Evolutionary conservation across 805 yeast species (phyloP).

Genomic region (Pichia deserticola): DNA sequence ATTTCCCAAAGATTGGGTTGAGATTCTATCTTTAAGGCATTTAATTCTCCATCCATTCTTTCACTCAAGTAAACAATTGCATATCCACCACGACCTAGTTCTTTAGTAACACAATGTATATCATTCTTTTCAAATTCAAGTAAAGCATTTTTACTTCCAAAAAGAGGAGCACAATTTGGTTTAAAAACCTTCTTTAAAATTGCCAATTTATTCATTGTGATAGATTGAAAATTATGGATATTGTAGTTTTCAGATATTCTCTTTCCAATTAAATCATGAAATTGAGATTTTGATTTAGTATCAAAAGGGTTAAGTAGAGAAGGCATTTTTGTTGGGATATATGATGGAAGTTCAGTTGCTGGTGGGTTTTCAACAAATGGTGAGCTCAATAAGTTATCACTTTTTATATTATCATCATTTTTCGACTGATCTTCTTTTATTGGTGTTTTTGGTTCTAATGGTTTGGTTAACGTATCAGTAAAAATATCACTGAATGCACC

Average conservation of each 20-base stretch:
- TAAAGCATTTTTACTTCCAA: conserved; percentile 33
- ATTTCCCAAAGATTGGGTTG: conserved; percentile 78
- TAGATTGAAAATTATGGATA: conserved; percentile 13
- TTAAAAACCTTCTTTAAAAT: conserved; percentile 16
- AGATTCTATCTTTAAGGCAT: conserved; percentile 66
- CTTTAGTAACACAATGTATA: conserved; percentile 40
- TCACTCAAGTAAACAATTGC: conserved; percentile 73
- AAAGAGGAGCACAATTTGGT: conserved; percentile 16
- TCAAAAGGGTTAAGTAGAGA: conserved; percentile 35
- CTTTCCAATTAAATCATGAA: background rate
- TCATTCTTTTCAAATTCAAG: conserved; percentile 35
- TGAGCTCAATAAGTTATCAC: conserved; percentile 32
- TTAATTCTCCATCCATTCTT: conserved; percentile 42
- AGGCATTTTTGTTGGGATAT: conserved; percentile 4
- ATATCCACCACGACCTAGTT: conserved; percentile 75
- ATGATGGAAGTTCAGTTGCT: background rate
- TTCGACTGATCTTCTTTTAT: conserved; percentile 14
- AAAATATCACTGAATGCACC: conserved; percentile 32
- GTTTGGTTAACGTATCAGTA: conserved; percentile 39
- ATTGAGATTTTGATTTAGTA: conserved; percentile 26
- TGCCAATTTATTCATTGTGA: conserved; percentile 10
- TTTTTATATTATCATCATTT: background rate
- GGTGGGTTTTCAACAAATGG: conserved; percentile 36
- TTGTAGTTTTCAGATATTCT: conserved; percentile 22
- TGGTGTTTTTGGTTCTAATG: conserved; percentile 22